Evolutionary conservation across 495 filamentous ascomycete genomes (phyloP).

Genomic region (Aspergillus leporis): DNA sequence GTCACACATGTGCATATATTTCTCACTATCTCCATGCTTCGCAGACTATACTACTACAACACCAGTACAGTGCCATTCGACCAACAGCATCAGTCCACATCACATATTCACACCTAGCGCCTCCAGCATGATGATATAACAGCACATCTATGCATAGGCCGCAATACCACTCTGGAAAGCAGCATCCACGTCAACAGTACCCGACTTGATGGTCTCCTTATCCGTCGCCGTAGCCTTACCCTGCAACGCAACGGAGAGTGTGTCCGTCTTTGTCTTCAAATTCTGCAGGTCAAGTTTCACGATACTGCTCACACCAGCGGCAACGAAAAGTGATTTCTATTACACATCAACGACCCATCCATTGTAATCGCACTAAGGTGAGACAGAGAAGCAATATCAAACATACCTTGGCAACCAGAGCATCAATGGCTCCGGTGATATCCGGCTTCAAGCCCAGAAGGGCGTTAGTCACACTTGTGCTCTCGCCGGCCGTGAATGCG

Average conservation of each 20-base stretch:
- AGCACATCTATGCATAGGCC: slow-evolving; percentile 1
- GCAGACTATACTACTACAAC: too few relatives aligned
- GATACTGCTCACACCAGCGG: slow-evolving; percentile 8
- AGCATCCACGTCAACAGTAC: slow-evolving; percentile 9
- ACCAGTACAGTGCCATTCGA: too few relatives aligned
- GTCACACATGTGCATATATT: too few relatives aligned
- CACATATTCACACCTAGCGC: too few relatives aligned
- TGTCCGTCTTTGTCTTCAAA: slow-evolving; percentile 1
- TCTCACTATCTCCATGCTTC: too few relatives aligned
- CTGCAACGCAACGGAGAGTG: slow-evolving; percentile 8
- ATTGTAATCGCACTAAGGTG: neutral
- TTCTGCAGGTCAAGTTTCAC: slow-evolving; percentile 4
- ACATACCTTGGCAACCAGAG: slow-evolving; percentile 6
- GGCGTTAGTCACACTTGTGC: slow-evolving; percentile 7
- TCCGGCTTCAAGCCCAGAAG: slow-evolving; percentile 3
- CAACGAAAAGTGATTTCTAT: slow-evolving; percentile 3
- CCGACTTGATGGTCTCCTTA: slow-evolving; percentile 6
- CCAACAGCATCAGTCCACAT: too few relatives aligned
- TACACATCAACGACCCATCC: neutral
- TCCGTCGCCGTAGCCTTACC: slow-evolving; percentile 4
- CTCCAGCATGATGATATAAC: too few relatives aligned
- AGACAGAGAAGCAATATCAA: neutral
- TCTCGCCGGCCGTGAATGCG: neutral
- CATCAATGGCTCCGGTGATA: slow-evolving; percentile 1
- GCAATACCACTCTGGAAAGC: slow-evolving; percentile 4